phyloP scores from a whole-genome alignment of 345 rosid genomes.

The Hibiscus mutabilis region DNA sequence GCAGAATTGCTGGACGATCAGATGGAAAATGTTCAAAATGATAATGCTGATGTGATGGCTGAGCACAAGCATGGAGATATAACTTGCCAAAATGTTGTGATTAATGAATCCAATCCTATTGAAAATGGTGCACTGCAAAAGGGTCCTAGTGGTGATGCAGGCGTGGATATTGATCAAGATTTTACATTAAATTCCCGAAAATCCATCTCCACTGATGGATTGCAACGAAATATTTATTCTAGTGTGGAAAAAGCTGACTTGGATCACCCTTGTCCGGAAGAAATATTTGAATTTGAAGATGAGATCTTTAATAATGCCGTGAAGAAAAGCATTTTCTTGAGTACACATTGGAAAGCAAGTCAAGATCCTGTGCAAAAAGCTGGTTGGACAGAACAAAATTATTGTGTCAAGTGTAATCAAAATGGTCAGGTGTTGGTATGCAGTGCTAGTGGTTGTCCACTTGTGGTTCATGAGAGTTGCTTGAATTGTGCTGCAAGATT shows the following conservation, averaged over 20 bases:
- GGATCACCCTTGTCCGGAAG: conserved; percentile 20
- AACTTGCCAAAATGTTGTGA: neutral
- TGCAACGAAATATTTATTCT: neutral
- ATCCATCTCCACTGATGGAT: conserved; percentile 1
- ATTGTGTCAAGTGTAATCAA: conserved; percentile 45
- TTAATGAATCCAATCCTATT: conserved; percentile 17
- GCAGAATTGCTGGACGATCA: conserved; percentile 13
- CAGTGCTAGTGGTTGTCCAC: conserved; percentile 11
- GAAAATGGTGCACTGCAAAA: conserved; percentile 13
- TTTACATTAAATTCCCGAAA: neutral
- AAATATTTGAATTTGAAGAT: conserved; percentile 19
- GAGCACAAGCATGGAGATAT: neutral
- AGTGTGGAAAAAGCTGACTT: neutral
- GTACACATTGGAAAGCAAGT: conserved; percentile 18
- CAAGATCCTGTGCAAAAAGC: conserved; percentile 15
- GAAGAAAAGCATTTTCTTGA: conserved; percentile 34
- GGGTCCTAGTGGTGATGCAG: neutral
- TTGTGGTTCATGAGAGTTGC: neutral
- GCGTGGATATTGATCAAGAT: conserved; percentile 1
- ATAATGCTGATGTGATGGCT: conserved; percentile 3
- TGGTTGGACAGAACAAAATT: conserved; percentile 29
- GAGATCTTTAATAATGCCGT: conserved; percentile 25
- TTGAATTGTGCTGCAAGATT: neutral
- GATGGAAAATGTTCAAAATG: conserved; percentile 9
- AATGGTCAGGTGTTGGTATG: conserved; percentile 43